phyloP scores from a whole-genome alignment of 306 rosid species.

The Gleditsia sinensis region DNA sequence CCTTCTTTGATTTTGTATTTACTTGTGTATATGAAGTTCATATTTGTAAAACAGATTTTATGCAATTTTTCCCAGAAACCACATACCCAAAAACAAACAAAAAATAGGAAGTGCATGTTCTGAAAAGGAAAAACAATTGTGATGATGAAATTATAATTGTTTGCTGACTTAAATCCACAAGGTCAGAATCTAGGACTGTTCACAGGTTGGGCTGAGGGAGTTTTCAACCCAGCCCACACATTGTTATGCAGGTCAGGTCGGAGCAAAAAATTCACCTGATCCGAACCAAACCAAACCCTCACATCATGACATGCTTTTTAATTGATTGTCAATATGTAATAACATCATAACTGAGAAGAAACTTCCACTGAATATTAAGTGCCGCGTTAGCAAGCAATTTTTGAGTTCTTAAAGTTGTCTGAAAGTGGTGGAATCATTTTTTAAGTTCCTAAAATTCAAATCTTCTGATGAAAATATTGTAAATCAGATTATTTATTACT shows the following conservation, averaged over 20 bases:
- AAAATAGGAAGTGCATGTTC: not conserved
- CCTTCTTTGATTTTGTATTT: not conserved
- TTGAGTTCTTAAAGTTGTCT: not conserved
- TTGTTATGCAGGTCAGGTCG: no score
- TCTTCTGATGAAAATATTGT: not conserved
- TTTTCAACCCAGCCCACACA: no score
- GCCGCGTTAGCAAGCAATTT: not conserved
- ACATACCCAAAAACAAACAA: no score
- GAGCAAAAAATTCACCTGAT: no score
- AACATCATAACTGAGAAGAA: slow-evolving; percentile 1
- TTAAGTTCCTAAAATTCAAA: not conserved
- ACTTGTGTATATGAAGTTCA: not conserved
- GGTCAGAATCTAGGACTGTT: no score
- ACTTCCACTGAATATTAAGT: not conserved
- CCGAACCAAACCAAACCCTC: no score
- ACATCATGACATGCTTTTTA: not conserved
- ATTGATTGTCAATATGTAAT: not conserved
- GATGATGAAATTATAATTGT: no score
- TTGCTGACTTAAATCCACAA: not conserved
- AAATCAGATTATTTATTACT: not conserved
- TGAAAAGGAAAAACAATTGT: not conserved
- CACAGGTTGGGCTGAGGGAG: no score
- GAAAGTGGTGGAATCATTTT: not conserved
- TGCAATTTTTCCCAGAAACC: not conserved
- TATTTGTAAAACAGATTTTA: not conserved